phyloP scores from a whole-genome alignment of 2,329 filamentous ascomycete genomes.

The Neodidymelliopsis sp. region DNA sequence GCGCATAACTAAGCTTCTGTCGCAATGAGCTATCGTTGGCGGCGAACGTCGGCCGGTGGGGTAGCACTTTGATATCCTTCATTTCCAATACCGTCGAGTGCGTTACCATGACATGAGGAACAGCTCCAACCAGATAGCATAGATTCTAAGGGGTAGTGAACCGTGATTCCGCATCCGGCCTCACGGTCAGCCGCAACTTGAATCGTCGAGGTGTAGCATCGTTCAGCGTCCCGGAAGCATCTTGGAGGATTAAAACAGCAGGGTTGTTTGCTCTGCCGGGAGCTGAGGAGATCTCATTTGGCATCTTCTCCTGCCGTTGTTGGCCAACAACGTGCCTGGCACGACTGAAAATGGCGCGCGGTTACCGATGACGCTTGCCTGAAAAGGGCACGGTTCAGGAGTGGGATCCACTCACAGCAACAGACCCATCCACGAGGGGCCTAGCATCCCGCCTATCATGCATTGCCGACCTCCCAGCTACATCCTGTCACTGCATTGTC shows the following conservation, averaged over 20 bases:
- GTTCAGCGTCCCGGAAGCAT: slow-evolving; percentile 11
- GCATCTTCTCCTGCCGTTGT: slow-evolving; percentile 21
- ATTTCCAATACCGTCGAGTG: slow-evolving; percentile 33
- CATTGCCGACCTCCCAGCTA: slow-evolving; percentile 7
- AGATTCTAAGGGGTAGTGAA: slow-evolving; percentile 3
- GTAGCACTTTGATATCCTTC: slow-evolving; percentile 33
- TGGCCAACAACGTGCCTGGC: slow-evolving; percentile 23
- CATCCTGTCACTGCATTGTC: neutral
- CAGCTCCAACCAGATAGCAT: slow-evolving; percentile 2
- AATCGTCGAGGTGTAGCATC: slow-evolving; percentile 6
- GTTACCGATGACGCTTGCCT: slow-evolving; percentile 19
- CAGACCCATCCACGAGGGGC: slow-evolving; percentile 12
- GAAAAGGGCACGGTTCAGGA: slow-evolving; percentile 15
- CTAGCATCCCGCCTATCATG: slow-evolving; percentile 16
- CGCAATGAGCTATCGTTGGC: slow-evolving; percentile 36
- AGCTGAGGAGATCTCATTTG: slow-evolving; percentile 25
- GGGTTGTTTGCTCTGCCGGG: slow-evolving; percentile 18
- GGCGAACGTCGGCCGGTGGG: slow-evolving; percentile 28
- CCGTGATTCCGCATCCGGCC: neutral
- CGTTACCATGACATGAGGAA: slow-evolving; percentile 15
- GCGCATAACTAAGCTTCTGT: slow-evolving; percentile 33
- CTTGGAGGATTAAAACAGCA: slow-evolving; percentile 15
- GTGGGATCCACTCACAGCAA: slow-evolving; percentile 17
- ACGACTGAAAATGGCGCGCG: slow-evolving; percentile 31
- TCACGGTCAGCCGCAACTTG: slow-evolving; percentile 7